phyloP scores from a whole-genome alignment of 768 basidiomycete species.

The Mycena sanguinolenta region DNA sequence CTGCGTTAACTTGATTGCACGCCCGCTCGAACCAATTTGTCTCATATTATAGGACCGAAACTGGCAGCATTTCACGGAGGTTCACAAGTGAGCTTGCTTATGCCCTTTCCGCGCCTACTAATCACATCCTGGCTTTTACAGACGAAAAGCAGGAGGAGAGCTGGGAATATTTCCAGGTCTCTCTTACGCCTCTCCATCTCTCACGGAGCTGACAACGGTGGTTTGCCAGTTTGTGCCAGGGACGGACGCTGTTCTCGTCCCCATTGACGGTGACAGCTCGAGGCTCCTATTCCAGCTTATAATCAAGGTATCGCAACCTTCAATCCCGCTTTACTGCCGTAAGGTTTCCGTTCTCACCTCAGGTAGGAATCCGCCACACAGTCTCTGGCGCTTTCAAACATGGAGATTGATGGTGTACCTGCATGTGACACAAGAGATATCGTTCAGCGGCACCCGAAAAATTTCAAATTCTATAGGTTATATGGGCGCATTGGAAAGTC shows the following conservation, averaged over 20 bases:
- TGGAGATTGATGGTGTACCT: too few relatives aligned
- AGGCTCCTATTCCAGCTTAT: constrained; percentile 19
- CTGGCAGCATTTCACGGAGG: neutral
- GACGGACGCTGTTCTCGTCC: constrained; percentile 9
- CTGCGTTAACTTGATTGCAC: neutral
- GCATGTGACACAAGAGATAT: too few relatives aligned
- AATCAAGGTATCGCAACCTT: constrained; percentile 10
- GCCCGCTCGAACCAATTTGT: neutral
- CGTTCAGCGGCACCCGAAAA: constrained; percentile 11
- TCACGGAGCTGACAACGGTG: neutral
- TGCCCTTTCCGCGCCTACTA: neutral
- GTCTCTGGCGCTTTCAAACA: too few relatives aligned
- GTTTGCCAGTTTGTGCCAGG: neutral
- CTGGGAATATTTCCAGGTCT: constrained; percentile 28
- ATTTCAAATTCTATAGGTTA: neutral
- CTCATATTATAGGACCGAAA: constrained; percentile 15
- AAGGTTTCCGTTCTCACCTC: too few relatives aligned
- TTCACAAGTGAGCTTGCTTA: neutral
- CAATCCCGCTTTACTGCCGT: too few relatives aligned
- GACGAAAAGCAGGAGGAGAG: neutral
- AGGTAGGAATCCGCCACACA: too few relatives aligned
- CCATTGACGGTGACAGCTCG: constrained; percentile 15
- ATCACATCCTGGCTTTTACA: neutral
- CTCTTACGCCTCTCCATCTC: neutral
- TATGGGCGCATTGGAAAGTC: constrained; percentile 14